These are phyloP conservation scores for Funneliformis caledonium DNA, from an alignment of 371 early-diverging fungal genomes.

Conservation along the genomic window DNA sequence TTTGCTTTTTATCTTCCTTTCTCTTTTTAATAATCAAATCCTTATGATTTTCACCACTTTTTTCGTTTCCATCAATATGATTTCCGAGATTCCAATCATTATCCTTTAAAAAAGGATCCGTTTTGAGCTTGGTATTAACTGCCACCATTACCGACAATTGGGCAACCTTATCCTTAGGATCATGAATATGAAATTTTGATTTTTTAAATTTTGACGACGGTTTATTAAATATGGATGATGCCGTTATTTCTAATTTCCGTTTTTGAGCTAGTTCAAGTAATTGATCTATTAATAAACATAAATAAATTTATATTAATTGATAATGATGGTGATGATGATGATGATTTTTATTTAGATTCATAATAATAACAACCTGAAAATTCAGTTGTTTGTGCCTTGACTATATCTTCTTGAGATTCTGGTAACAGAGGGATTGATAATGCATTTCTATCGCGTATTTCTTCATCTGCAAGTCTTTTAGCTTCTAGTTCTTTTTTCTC, in stretches of 20 bases:
- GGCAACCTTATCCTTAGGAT: constrained; percentile 18
- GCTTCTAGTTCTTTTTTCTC: constrained; percentile 64
- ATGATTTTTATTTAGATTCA: neutral
- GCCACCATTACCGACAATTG: constrained; percentile 45
- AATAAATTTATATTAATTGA: neutral
- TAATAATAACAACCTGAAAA: constrained; percentile 48
- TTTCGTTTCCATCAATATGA: constrained; percentile 17
- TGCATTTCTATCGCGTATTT: constrained; percentile 62
- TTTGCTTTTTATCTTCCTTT: neutral
- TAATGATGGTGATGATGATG: neutral
- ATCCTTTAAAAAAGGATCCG: constrained; percentile 55
- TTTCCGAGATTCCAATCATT: constrained; percentile 26
- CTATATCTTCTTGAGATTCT: constrained; percentile 49
- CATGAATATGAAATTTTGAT: constrained; percentile 9
- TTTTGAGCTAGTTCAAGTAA: constrained; percentile 45
- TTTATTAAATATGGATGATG: constrained; percentile 50
- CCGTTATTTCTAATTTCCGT: constrained; percentile 48
- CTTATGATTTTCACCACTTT: constrained; percentile 32
- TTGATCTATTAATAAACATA: constrained; percentile 37
- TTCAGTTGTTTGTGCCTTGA: constrained; percentile 51
- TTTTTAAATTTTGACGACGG: constrained; percentile 19
- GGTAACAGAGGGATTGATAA: constrained; percentile 65
- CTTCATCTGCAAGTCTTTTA: constrained; percentile 53
- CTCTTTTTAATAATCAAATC: constrained; percentile 23
- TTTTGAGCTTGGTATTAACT: constrained; percentile 53